Conservation (phyloP, 169 alveolate species). For the Eimeria brunetti region DNA sequence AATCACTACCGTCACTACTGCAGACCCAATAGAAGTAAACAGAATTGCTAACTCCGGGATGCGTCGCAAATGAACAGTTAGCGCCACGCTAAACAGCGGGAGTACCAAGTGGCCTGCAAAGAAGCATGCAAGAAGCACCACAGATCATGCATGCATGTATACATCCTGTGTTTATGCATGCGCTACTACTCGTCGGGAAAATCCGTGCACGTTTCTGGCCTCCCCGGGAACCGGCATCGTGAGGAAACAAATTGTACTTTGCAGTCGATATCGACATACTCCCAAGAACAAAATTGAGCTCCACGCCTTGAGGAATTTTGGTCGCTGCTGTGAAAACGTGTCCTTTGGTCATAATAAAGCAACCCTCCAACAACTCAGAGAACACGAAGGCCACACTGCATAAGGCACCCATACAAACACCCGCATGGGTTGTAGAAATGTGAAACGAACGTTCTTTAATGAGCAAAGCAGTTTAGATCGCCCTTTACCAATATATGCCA, state of each 20-base stretch:
- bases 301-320: slow-evolving; percentile 26
- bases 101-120: slow-evolving; percentile 40
- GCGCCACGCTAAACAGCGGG: slow-evolving; percentile 42
- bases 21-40: background rate
- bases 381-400: slow-evolving; percentile 38
- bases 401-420: background rate
- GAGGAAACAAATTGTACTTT: background rate
- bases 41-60: slow-evolving; percentile 33
- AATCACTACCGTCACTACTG: slow-evolving; percentile 12
- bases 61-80: slow-evolving; percentile 52
- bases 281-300: slow-evolving; percentile 29
- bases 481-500: background rate
- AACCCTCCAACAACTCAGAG: slow-evolving; percentile 23
- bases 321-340: background rate
- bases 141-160: background rate
- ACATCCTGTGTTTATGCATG: background rate
- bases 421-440: background rate
- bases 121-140: background rate
- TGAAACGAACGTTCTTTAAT: background rate
- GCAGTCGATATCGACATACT: background rate
- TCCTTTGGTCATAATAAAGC: slow-evolving; percentile 11
- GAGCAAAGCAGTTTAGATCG: background rate
- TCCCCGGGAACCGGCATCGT: background rate
- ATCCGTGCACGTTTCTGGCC: background rate
- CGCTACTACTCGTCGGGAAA: background rate